Evolutionary conservation across 2,329 filamentous ascomycete genomes (phyloP).

Genomic region (Aspergillus sojae): DNA sequence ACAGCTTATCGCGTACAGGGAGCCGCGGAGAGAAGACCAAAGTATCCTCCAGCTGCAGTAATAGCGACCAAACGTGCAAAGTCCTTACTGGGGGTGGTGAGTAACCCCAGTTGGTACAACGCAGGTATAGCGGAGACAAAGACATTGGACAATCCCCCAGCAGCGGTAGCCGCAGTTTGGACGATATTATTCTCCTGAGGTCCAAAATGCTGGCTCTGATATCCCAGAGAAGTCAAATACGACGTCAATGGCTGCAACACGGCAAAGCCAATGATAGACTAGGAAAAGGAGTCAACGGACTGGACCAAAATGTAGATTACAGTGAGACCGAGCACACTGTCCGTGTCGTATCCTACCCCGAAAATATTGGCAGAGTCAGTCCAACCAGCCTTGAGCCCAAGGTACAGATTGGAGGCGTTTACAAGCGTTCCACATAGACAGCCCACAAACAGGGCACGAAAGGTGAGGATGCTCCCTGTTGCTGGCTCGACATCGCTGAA

Average conservation of each 20-base stretch:
- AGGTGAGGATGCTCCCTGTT: background rate
- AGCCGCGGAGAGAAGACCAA: constrained; percentile 7
- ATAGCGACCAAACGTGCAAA: constrained; percentile 1
- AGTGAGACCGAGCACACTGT: background rate
- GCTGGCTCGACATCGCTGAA: background rate
- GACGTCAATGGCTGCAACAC: background rate
- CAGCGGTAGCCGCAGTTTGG: constrained; percentile 8
- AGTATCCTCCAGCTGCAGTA: constrained; percentile 3
- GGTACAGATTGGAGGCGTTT: constrained; percentile 10
- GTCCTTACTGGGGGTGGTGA: constrained; percentile 1
- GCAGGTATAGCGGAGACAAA: constrained; percentile 10
- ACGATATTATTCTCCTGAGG: constrained; percentile 12
- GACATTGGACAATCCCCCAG: constrained; percentile 7
- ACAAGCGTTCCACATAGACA: constrained; percentile 8
- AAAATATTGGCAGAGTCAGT: constrained; percentile 10
- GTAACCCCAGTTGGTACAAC: constrained; percentile 7
- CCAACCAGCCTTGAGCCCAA: constrained; percentile 9
- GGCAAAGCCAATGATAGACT: constrained; percentile 11
- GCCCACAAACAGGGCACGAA: constrained; percentile 5
- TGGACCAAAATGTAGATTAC: background rate
- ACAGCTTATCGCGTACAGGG: background rate
- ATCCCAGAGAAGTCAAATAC: background rate
- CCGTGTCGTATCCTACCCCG: background rate
- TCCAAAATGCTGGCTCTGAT: background rate
- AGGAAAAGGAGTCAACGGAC: background rate